A percentile compares a stretch with the other conserved stretches of the same genome.
These are phyloP conservation scores for Trichoderma hamatum DNA, from an alignment of 2,329 filamentous ascomycete genomes.

Conservation along the genomic window DNA sequence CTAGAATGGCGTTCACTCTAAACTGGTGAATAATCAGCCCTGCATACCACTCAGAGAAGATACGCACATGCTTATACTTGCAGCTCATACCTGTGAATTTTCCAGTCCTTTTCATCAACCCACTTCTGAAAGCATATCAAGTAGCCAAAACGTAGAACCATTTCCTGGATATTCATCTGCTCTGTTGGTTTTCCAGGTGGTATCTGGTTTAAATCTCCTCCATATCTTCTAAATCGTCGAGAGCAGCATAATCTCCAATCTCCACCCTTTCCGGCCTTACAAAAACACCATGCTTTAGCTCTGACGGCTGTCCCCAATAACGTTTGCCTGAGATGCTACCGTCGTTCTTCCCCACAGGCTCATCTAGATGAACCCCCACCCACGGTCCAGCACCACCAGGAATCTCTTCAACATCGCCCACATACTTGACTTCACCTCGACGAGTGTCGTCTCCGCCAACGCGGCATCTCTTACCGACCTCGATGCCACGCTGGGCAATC, in stretches of 20 bases:
- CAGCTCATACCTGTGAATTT: background rate
- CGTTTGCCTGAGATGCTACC: slow-evolving; percentile 67
- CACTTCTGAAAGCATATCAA: background rate
- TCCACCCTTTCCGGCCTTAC: slow-evolving; percentile 78
- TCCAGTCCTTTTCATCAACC: background rate
- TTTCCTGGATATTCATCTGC: background rate
- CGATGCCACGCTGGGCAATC: slow-evolving; percentile 68
- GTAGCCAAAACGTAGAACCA: background rate
- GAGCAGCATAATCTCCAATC: slow-evolving; percentile 69
- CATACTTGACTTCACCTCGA: slow-evolving; percentile 70
- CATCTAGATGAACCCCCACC: slow-evolving; percentile 76
- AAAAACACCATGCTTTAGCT: slow-evolving; percentile 74
- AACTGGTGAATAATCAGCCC: slow-evolving; percentile 5
- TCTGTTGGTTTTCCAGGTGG: background rate
- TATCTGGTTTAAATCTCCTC: slow-evolving; percentile 62
- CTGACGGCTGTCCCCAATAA: slow-evolving; percentile 70
- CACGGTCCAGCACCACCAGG: slow-evolving; percentile 66
- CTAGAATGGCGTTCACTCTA: slow-evolving; percentile 23
- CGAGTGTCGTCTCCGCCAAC: slow-evolving; percentile 69
- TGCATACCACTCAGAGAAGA: slow-evolving; percentile 8
- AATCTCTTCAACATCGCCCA: slow-evolving; percentile 76
- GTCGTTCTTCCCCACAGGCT: slow-evolving; percentile 82
- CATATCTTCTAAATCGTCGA: slow-evolving; percentile 77
- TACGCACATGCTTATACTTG: background rate
- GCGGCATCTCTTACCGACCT: slow-evolving; percentile 64